Evolutionary conservation across 768 basidiomycete species (phyloP), one percentile per base, ranked within the genome.

Genomic region (Pleurotus eryngii): DNA sequence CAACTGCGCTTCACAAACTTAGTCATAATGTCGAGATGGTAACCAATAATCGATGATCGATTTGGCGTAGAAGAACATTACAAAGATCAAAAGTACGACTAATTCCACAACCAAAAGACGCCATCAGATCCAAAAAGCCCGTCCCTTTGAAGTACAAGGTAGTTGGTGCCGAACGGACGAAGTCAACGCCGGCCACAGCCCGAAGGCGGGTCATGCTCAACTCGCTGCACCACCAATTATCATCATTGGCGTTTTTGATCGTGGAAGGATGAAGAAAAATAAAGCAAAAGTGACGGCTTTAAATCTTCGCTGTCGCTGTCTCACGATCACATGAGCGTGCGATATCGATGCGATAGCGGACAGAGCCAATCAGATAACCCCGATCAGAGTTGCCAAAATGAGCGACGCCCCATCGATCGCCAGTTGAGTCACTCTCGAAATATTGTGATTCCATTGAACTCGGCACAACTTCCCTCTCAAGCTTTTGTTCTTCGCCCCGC

Each of bases 61-160:
- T 35, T 35, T 35, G 11, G 30, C 30, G 30, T 35, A 35, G 30
- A 35, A 35, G 30, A 35, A 35, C 30, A 35, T 35, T 35, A 35
- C 30, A 35, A 11, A 35, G 30, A 35, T 35, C 30, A 35, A 11
- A 35, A 35, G 30, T 11, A 35, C 30, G 9, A 35, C 30, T 35
- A 35, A 35, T 55, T 55, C 58, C 63, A 65, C 64, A 58, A 64
- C 50, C 62, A 61, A 63, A 60, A 49, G 70, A 78, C 78, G 77
- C 79, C 81, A 63, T 83, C 81, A 78, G 81, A 82, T 77, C 59
- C 59, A 64, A 57, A 59, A 57, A 72, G 81, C 81, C 79, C 82
- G 81, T 83, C 78, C 82, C 82, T 83, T 78, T 80, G 2, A 60
- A 63, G 72, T 80, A 83, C 81, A 83, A 83, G 81, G 73, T 73